Percentiles rank a stretch among this genome's conserved stretches.
These are phyloP conservation scores for Lupinus albus DNA, from an alignment of 306 rosid species.

Conservation along the genomic window DNA sequence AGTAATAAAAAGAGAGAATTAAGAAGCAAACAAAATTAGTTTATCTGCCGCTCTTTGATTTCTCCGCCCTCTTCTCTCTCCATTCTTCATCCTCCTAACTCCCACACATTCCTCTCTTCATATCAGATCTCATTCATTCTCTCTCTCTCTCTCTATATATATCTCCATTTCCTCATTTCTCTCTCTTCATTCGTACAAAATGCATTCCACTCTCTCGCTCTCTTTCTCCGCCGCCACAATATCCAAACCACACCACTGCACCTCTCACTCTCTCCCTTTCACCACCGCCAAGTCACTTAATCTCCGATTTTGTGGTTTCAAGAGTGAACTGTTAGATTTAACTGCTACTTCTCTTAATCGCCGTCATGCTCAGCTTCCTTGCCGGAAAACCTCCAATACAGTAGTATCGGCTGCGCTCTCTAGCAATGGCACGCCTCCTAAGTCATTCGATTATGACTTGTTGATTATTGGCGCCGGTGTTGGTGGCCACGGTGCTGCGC, in stretches of 20 bases:
- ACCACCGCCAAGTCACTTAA: constrained; percentile 47
- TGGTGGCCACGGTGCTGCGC: constrained; percentile 98
- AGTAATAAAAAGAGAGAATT: no score
- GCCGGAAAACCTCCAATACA: constrained; percentile 30
- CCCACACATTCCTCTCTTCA: no score
- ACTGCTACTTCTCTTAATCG: constrained; percentile 46
- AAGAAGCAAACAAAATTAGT: constrained; percentile 40
- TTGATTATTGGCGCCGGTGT: constrained; percentile 96
- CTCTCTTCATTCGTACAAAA: constrained; percentile 41
- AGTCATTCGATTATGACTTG: constrained; percentile 84
- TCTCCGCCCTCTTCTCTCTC: constrained; percentile 57
- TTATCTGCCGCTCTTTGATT: constrained; percentile 67
- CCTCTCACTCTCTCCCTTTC: constrained; percentile 23
- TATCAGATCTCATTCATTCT: background rate
- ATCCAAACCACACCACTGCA: constrained; percentile 50
- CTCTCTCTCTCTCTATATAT: background rate
- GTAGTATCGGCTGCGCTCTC: constrained; percentile 62
- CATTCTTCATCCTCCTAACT: constrained; percentile 32
- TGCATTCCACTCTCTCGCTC: constrained; percentile 85
- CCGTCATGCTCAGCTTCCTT: constrained; percentile 35
- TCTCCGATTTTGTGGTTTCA: constrained; percentile 84
- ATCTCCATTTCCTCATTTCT: background rate
- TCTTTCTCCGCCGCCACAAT: constrained; percentile 46
- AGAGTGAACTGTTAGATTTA: constrained; percentile 62
- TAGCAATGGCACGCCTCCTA: constrained; percentile 68